These are phyloP conservation scores for Fusarium annulatum DNA, from an alignment of 2,329 filamentous ascomycete genomes.

Conservation along the genomic window DNA sequence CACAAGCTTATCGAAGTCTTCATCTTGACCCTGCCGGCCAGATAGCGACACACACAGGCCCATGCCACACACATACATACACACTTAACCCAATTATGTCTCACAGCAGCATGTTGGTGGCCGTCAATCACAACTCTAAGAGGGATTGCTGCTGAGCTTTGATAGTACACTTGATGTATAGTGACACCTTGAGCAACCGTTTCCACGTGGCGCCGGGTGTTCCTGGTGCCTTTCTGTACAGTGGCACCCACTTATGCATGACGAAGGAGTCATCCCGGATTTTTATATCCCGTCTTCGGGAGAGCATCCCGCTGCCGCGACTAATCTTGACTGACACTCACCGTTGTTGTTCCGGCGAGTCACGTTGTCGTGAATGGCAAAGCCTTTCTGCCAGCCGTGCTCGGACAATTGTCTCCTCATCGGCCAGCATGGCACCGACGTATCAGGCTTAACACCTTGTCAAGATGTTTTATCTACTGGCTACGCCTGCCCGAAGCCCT, in stretches of 20 bases:
- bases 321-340: slow-evolving; percentile 13
- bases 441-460: slow-evolving; percentile 13
- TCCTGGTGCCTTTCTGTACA: slow-evolving; percentile 30
- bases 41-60: slow-evolving; percentile 17
- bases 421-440: not conserved
- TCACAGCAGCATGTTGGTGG: slow-evolving; percentile 30
- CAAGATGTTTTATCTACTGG: slow-evolving; percentile 18
- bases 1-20: slow-evolving; percentile 38
- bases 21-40: slow-evolving; percentile 30
- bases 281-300: slow-evolving; percentile 31
- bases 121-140: slow-evolving; percentile 6
- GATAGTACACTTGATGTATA: slow-evolving; percentile 29
- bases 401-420: not conserved
- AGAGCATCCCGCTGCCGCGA: slow-evolving; percentile 29
- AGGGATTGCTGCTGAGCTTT: slow-evolving; percentile 11
- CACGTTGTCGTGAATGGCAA: not conserved
- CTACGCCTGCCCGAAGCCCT: not conserved
- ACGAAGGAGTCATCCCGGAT: slow-evolving; percentile 19
- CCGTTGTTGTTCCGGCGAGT: not conserved
- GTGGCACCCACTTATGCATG: slow-evolving; percentile 36
- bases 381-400: not conserved
- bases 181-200: slow-evolving; percentile 31
- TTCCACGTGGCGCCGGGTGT: slow-evolving; percentile 42
- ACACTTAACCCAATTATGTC: slow-evolving; percentile 26
- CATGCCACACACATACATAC: slow-evolving; percentile 16